Percentiles rank a stretch among this genome's conserved stretches.
Conservation (phyloP, 2,329 filamentous ascomycete species). For the Penicillium sp. region DNA sequence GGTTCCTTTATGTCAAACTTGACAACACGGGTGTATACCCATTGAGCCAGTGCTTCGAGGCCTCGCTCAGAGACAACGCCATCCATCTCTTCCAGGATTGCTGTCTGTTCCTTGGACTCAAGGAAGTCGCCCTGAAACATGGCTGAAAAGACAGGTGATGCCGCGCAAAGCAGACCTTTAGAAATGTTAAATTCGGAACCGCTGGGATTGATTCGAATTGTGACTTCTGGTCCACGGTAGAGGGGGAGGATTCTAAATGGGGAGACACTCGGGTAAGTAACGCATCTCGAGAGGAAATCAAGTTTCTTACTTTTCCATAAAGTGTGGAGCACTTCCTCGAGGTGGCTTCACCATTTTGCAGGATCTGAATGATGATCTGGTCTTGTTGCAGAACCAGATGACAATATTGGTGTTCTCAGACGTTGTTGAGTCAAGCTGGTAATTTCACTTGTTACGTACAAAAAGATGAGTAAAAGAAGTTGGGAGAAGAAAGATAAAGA, state of each 20-base stretch:
- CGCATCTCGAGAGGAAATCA: neutral
- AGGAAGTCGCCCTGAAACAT: constrained; percentile 15
- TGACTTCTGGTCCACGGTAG: constrained; percentile 10
- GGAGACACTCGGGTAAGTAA: neutral
- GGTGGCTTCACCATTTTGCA: too few relatives aligned
- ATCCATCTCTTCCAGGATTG: constrained; percentile 8
- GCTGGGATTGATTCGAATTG: constrained; percentile 3
- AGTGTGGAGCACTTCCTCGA: neutral
- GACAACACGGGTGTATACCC: constrained; percentile 11
- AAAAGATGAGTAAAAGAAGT: too few relatives aligned
- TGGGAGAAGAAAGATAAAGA: too few relatives aligned
- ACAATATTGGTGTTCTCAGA: too few relatives aligned
- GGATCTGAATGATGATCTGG: too few relatives aligned
- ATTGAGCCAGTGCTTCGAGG: constrained; percentile 14
- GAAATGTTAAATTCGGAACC: constrained; percentile 8
- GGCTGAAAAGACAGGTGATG: constrained; percentile 7
- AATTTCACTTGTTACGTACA: too few relatives aligned
- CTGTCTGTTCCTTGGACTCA: constrained; percentile 8
- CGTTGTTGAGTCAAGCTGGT: too few relatives aligned
- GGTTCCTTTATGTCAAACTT: constrained; percentile 1
- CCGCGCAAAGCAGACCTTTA: constrained; percentile 6
- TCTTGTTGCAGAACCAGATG: too few relatives aligned
- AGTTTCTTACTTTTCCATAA: neutral
- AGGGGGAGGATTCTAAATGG: constrained; percentile 8
- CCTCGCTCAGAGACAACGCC: constrained; percentile 7